Evolutionary conservation across 345 rosid species (phyloP).

Genomic region (Cochlearia excelsa): DNA sequence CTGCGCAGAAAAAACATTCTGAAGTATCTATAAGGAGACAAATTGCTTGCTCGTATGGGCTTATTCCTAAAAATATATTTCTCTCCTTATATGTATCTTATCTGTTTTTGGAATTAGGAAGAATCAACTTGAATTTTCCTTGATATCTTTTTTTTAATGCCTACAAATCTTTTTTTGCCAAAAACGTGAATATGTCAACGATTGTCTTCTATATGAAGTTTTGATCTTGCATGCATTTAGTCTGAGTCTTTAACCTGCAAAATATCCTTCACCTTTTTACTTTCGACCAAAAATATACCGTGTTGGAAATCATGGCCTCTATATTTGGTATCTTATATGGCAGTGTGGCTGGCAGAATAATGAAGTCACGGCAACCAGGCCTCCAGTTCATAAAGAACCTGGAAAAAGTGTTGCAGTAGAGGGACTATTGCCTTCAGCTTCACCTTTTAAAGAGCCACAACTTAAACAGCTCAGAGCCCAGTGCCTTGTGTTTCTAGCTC

Average conservation of each 20-base stretch:
- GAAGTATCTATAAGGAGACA: not conserved
- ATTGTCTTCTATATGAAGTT: not conserved
- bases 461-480: conserved; percentile 94
- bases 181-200: not conserved
- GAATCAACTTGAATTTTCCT: not conserved
- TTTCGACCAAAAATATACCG: not conserved
- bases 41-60: not conserved
- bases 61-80: not conserved
- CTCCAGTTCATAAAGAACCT: conserved; percentile 48
- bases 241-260: not conserved
- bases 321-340: conserved; percentile 4
- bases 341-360: conserved; percentile 54
- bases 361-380: conserved; percentile 51
- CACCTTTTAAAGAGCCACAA: conserved; percentile 85
- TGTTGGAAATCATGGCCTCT: not conserved
- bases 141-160: not conserved
- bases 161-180: not conserved
- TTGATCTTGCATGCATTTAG: not conserved
- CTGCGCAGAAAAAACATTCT: not conserved
- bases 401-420: conserved; percentile 60
- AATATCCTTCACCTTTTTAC: not conserved
- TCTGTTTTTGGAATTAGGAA: not conserved
- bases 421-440: conserved; percentile 42
- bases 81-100: not conserved
- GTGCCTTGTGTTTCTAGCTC: conserved; percentile 91